Conservation (phyloP, 2,329 filamentous ascomycete species). For the Didymella arachidicola region DNA sequence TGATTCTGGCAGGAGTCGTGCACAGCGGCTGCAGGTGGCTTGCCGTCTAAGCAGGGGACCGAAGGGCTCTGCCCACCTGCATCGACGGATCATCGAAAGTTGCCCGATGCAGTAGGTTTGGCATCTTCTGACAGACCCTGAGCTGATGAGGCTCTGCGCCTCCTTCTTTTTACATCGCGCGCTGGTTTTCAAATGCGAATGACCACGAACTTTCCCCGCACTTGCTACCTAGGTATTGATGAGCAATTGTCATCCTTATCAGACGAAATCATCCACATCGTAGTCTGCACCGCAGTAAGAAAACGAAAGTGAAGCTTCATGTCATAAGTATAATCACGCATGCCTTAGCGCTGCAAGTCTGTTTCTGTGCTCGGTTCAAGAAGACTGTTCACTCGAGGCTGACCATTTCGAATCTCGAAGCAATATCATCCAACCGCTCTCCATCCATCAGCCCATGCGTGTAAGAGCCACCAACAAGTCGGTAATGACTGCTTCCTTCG, state of each 20-base stretch:
- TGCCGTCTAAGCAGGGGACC: slow-evolving; percentile 5
- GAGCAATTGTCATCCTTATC: no score
- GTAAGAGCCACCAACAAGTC: slow-evolving; percentile 28
- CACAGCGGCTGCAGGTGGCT: slow-evolving; percentile 17
- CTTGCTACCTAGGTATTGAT: no score
- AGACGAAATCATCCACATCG: no score
- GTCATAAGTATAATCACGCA: no score
- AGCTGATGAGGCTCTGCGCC: not conserved
- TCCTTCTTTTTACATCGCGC: not conserved
- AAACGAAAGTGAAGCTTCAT: no score
- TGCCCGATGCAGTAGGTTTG: slow-evolving; percentile 10
- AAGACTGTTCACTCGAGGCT: slow-evolving; percentile 17
- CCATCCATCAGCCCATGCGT: slow-evolving; percentile 33
- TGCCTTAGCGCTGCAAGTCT: no score
- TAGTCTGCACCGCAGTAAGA: no score
- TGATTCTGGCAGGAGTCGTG: slow-evolving; percentile 16
- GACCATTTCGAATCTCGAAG: slow-evolving; percentile 20
- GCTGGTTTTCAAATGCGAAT: no score
- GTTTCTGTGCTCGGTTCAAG: no score
- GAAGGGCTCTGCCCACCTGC: not conserved
- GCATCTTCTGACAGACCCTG: not conserved
- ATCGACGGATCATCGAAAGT: slow-evolving; percentile 4
- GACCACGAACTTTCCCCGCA: no score
- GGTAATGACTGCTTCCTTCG: slow-evolving; percentile 10
- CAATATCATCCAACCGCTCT: slow-evolving; percentile 11